Conservation (phyloP, 305 asterid genomes). For the Lippia alba region DNA sequence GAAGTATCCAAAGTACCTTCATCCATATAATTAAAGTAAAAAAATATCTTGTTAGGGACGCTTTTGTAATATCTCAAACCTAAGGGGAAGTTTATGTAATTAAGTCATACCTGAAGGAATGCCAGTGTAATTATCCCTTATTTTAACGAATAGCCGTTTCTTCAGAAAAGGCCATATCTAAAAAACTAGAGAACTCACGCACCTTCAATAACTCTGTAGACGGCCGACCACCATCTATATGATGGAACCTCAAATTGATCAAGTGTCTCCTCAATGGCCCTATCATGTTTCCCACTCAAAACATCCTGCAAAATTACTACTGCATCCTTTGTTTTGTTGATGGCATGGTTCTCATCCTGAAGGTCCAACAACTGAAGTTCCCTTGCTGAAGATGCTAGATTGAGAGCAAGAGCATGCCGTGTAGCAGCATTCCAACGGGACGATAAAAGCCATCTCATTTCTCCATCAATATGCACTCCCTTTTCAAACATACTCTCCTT, state of each 20-base stretch:
- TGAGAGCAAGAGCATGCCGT: constrained; percentile 56
- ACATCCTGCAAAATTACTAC: constrained; percentile 63
- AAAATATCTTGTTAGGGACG: no score
- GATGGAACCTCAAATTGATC: constrained; percentile 55
- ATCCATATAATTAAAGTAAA: no score
- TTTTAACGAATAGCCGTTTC: no score
- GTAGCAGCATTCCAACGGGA: constrained; percentile 68
- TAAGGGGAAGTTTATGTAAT: no score
- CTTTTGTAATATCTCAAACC: no score
- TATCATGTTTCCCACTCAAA: constrained; percentile 62
- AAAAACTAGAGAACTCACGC: constrained; percentile 36
- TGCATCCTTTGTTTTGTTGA: constrained; percentile 64
- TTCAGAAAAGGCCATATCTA: no score
- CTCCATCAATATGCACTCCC: constrained; percentile 38
- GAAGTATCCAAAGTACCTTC: no score
- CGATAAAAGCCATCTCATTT: constrained; percentile 49
- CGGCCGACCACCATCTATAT: constrained; percentile 70
- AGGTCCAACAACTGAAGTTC: constrained; percentile 49
- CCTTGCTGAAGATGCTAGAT: constrained; percentile 51
- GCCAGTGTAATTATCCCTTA: no score
- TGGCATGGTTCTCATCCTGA: constrained; percentile 44
- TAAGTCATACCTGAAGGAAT: no score
- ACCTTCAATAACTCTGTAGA: constrained; percentile 74
- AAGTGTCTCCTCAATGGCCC: constrained; percentile 59
- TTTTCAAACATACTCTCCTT: constrained; percentile 32